Percentiles rank a stretch among this genome's conserved stretches.
phyloP scores from a whole-genome alignment of 768 basidiomycete genomes.

The Suillus americanus region DNA sequence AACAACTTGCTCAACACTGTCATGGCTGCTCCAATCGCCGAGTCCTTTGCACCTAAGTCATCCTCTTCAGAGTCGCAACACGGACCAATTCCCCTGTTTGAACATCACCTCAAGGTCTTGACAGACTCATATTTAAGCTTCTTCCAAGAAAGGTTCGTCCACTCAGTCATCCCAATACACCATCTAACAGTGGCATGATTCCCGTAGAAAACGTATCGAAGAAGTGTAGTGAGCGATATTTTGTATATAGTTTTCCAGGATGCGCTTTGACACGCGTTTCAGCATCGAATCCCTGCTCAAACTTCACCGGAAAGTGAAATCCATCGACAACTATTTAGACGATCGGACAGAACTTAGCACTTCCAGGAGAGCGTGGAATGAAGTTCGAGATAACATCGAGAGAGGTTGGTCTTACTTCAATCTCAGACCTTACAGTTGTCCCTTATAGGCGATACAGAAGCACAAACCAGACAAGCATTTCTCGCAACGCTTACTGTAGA shows the following conservation, averaged over 20 bases:
- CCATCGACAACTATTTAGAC: conserved; percentile 70
- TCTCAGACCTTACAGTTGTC: not conserved
- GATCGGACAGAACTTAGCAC: conserved; percentile 67
- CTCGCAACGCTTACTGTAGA: conserved; percentile 67
- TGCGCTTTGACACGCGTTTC: conserved; percentile 13
- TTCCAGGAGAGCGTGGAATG: conserved; percentile 74
- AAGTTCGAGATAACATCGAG: conserved; percentile 83
- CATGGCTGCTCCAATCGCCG: conserved; percentile 20
- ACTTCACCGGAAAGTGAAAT: conserved; percentile 69
- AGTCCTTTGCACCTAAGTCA: conserved; percentile 22
- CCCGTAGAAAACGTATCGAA: conserved; percentile 73
- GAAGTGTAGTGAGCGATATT: conserved; percentile 67
- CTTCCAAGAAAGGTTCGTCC: conserved; percentile 77
- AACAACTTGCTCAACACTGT: conserved; percentile 4
- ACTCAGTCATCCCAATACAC: conserved; percentile 17
- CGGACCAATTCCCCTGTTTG: conserved; percentile 71
- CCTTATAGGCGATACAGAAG: conserved; percentile 49
- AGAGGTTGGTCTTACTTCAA: conserved; percentile 49
- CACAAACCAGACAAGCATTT: conserved; percentile 80
- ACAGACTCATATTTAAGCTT: conserved; percentile 76
- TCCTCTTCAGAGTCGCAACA: conserved; percentile 31
- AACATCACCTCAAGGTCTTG: conserved; percentile 65
- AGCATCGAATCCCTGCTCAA: conserved; percentile 76
- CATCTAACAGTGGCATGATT: conserved; percentile 13
- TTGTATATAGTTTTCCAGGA: not conserved